A percentile compares a stretch with the other conserved stretches of the same genome.
phyloP scores from a whole-genome alignment of 208 protist genomes.

The Leishmania amazonensis region DNA sequence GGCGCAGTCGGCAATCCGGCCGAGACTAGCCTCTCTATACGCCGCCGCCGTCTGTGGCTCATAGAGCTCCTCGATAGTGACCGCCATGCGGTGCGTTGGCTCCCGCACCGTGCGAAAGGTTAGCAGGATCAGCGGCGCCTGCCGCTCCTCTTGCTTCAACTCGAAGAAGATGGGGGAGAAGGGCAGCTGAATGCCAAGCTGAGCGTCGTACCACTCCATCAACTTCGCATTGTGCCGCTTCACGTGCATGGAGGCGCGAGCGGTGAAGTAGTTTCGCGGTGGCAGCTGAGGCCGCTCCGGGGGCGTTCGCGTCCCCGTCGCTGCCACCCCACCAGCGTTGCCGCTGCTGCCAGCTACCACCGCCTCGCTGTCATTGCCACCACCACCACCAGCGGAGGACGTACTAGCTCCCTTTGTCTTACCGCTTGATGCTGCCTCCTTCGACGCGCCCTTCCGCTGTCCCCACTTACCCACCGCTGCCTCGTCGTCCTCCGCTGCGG shows the following conservation, averaged over 20 bases:
- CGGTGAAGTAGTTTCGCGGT: constrained; percentile 56
- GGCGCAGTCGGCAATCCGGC: constrained; percentile 63
- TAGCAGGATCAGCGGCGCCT: constrained; percentile 81
- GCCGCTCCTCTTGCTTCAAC: constrained; percentile 71
- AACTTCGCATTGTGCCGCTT: constrained; percentile 58
- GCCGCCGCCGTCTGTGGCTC: constrained; percentile 38
- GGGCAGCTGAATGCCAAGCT: constrained; percentile 64
- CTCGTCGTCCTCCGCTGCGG: neutral
- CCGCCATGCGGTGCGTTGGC: constrained; percentile 58
- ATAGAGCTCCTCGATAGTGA: constrained; percentile 70
- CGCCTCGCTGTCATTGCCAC: neutral
- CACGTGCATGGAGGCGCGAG: constrained; percentile 70
- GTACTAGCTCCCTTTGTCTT: neutral
- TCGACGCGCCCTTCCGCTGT: neutral
- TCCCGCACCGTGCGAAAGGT: constrained; percentile 68
- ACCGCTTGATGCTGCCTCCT: neutral
- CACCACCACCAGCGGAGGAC: neutral
- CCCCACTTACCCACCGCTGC: neutral
- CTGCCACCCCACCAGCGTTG: neutral
- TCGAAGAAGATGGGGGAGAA: constrained; percentile 82
- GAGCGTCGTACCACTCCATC: constrained; percentile 82
- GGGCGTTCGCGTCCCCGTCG: constrained; percentile 1
- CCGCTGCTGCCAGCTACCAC: neutral
- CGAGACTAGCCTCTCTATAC: constrained; percentile 70
- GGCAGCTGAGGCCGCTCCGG: constrained; percentile 30